Conservation (phyloP, 352 stramenopile genomes). For the Phytophthora megakarya region DNA sequence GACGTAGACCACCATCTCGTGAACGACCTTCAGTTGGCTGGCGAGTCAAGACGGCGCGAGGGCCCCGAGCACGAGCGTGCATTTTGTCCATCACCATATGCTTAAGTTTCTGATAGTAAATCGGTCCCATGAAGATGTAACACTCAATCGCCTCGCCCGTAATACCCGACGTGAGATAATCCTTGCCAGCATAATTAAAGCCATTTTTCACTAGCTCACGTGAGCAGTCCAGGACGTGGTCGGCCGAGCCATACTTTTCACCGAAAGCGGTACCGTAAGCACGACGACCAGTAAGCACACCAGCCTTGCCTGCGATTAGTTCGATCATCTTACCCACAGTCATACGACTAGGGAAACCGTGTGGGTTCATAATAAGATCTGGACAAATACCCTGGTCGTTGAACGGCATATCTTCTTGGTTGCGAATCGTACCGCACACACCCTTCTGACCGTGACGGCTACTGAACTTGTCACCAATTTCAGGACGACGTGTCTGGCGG, state of each 20-base stretch:
- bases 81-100: constrained; percentile 99
- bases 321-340: constrained; percentile 99
- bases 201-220: constrained; percentile 96
- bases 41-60: constrained; percentile 95
- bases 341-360: constrained; percentile 99
- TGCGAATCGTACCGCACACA: constrained; percentile 97
- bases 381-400: constrained; percentile 98
- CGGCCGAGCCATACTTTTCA: constrained; percentile 96
- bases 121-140: constrained; percentile 99
- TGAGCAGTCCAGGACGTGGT: constrained; percentile 91
- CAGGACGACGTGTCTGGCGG: constrained; percentile 94
- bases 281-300: constrained; percentile 94
- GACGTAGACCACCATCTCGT: constrained; percentile 97
- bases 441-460: constrained; percentile 99
- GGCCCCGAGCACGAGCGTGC: constrained; percentile 96
- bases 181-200: constrained; percentile 99
- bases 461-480: constrained; percentile 99
- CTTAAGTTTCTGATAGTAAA: constrained; percentile 99
- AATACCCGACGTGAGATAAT: constrained; percentile 94
- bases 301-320: constrained; percentile 98
- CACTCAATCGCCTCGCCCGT: constrained; percentile 97
- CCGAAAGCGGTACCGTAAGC: constrained; percentile 99
- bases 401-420: constrained; percentile 99
- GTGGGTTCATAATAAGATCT: constrained; percentile 99
- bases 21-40: constrained; percentile 99